Evolutionary conservation across 1,284 basidiomycete genomes (phyloP).

Genomic region (Tausonia pullulans): DNA sequence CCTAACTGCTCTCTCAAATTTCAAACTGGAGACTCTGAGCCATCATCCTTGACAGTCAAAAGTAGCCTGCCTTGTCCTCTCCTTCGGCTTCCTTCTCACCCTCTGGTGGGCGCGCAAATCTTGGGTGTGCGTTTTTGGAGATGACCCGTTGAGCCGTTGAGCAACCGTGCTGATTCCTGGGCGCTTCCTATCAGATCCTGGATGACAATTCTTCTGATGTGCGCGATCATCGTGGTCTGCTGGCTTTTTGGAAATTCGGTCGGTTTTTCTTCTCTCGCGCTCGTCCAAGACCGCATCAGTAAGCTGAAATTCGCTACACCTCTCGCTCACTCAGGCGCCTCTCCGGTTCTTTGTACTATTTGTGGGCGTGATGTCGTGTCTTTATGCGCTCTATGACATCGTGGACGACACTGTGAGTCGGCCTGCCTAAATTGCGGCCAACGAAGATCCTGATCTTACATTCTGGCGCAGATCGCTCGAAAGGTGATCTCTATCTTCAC

Average conservation of each 20-base stretch:
- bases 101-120: conserved; percentile 75
- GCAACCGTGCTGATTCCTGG: no score
- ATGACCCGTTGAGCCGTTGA: no score
- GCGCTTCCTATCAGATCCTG: conserved; percentile 32
- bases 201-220: conserved; percentile 31
- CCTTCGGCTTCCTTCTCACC: conserved; percentile 78
- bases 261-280: conserved; percentile 22
- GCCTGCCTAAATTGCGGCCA: no score
- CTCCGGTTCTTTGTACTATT: conserved; percentile 62
- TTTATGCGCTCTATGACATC: conserved; percentile 73
- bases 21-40: no score
- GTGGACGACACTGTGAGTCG: conserved; percentile 42
- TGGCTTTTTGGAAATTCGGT: conserved; percentile 75
- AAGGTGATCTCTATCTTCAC: background rate
- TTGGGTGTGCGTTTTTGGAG: conserved; percentile 48
- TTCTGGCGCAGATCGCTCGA: no score
- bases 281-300: no score
- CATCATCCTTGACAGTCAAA: background rate
- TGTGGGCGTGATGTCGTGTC: conserved; percentile 86
- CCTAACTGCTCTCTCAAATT: background rate
- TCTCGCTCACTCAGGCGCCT: conserved; percentile 17
- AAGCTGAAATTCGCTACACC: no score
- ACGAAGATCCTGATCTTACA: no score
- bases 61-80: conserved; percentile 64
- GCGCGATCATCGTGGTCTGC: conserved; percentile 42